Evolutionary conservation across 176 grass and related monocot genomes (phyloP).

Genomic region (Lolium rigidum): DNA sequence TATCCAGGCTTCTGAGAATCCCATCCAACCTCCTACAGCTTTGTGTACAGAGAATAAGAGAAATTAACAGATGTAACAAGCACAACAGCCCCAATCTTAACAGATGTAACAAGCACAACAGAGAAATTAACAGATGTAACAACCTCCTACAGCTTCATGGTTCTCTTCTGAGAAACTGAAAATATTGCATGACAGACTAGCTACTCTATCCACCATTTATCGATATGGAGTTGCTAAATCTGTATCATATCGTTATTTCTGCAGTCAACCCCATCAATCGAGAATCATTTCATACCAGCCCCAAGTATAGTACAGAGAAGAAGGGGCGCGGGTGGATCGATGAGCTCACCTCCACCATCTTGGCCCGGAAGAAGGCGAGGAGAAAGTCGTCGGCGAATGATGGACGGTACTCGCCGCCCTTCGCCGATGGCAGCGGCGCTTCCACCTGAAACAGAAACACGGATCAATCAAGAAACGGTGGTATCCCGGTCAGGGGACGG

Average conservation of each 20-base stretch:
- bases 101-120: too few species aligned
- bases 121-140: too few species aligned
- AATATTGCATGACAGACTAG: background rate
- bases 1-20: constrained; percentile 86
- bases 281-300: background rate
- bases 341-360: constrained; percentile 62
- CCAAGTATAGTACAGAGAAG: background rate
- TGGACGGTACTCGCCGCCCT: constrained; percentile 28
- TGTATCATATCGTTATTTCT: background rate
- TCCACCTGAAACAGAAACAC: background rate
- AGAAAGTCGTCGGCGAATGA: constrained; percentile 50
- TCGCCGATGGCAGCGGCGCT: background rate
- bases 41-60: constrained; percentile 40
- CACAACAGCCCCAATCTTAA: background rate
- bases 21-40: constrained; percentile 95
- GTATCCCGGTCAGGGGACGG: background rate
- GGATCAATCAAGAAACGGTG: background rate
- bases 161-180: too few species aligned
- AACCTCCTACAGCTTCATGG: too few species aligned
- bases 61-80: constrained; percentile 33
- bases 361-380: constrained; percentile 50
- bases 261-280: background rate
- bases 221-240: background rate
- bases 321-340: background rate
- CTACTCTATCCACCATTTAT: background rate